phyloP scores from a whole-genome alignment of 352 stramenopile species.

The Phytopythium ostracodes region DNA sequence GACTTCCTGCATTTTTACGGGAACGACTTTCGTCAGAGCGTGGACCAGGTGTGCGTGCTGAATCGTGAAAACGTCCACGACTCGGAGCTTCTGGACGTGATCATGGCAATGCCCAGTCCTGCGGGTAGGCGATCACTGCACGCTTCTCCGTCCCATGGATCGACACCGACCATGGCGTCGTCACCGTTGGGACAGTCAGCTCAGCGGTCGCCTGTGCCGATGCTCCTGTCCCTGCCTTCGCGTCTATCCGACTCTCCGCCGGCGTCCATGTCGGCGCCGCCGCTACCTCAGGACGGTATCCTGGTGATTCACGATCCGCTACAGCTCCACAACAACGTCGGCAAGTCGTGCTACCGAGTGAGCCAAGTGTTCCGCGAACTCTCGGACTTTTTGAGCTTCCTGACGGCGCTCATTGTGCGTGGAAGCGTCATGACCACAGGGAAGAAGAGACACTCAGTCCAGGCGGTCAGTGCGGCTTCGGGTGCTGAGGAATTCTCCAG shows the following conservation, averaged over 20 bases:
- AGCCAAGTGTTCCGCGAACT: conserved; percentile 83
- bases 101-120: conserved; percentile 1
- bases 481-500: neutral
- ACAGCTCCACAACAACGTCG: conserved; percentile 71
- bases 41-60: conserved; percentile 59
- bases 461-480: conserved; percentile 4
- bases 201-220: conserved; percentile 2
- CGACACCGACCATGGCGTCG: neutral
- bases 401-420: conserved; percentile 77
- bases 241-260: conserved; percentile 1
- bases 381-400: conserved; percentile 77
- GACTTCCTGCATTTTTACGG: conserved; percentile 82
- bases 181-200: conserved; percentile 14
- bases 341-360: conserved; percentile 80
- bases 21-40: conserved; percentile 73
- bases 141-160: conserved; percentile 3
- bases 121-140: neutral
- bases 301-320: conserved; percentile 77
- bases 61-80: conserved; percentile 15
- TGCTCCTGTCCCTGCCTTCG: neutral
- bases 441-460: conserved; percentile 16
- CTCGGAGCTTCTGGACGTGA: conserved; percentile 7
- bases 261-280: neutral
- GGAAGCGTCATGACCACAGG: conserved; percentile 64
- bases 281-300: conserved; percentile 30